Percentiles rank a stretch among this genome's conserved stretches.
phyloP scores from a whole-genome alignment of 2,329 filamentous ascomycete genomes.

The Balansia obtecta region DNA sequence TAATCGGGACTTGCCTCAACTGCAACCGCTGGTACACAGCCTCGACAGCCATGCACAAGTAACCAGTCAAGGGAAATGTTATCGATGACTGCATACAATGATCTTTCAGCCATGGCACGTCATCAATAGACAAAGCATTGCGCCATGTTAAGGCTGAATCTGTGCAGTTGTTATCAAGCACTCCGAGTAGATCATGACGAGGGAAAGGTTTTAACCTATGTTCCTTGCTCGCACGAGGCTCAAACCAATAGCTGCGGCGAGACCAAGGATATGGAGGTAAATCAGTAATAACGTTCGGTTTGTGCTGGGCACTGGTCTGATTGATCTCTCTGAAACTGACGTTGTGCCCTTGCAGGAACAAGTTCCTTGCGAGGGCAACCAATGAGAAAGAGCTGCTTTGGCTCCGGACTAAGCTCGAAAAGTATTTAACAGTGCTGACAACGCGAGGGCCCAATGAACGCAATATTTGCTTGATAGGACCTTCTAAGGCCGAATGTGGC shows the following conservation, averaged over 20 bases:
- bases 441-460: constrained; percentile 30
- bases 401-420: constrained; percentile 36
- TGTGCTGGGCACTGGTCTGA: constrained; percentile 14
- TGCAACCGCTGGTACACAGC: constrained; percentile 26
- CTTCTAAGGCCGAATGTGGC: constrained; percentile 35
- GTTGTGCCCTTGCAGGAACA: constrained; percentile 32
- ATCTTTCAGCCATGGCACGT: constrained; percentile 44
- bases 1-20: constrained; percentile 11
- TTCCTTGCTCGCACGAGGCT: constrained; percentile 29
- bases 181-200: constrained; percentile 34
- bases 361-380: constrained; percentile 28
- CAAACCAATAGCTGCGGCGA: constrained; percentile 34
- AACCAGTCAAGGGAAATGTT: constrained; percentile 43
- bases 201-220: constrained; percentile 28
- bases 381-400: constrained; percentile 34
- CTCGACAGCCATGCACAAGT: constrained; percentile 38
- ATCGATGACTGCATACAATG: constrained; percentile 44
- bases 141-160: constrained; percentile 36
- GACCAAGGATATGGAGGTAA: constrained; percentile 36
- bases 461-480: constrained; percentile 38
- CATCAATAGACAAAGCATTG: constrained; percentile 32
- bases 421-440: constrained; percentile 27
- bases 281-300: constrained; percentile 24
- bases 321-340: constrained; percentile 35
- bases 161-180: constrained; percentile 29